A percentile compares a stretch with the other conserved stretches of the same genome.
Evolutionary conservation across 2,329 filamentous ascomycete species (phyloP).

Genomic region (Geosmithia putterillii): DNA sequence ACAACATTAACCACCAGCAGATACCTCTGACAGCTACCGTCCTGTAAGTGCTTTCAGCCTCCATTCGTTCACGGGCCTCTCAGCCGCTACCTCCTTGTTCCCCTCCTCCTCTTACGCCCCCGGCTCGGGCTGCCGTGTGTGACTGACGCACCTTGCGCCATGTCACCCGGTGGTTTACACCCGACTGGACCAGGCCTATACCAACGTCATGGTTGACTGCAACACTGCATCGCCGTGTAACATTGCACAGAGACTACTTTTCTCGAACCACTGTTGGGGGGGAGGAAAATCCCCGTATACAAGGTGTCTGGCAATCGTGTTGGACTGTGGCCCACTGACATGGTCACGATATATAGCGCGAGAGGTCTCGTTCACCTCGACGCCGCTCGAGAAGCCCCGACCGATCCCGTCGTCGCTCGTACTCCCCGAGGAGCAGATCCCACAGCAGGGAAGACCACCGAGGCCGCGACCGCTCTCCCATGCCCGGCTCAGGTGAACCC

Average conservation of each 20-base stretch:
- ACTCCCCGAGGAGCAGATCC: conserved; percentile 68
- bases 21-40: conserved; percentile 49
- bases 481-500: conserved; percentile 60
- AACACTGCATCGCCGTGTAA: background rate
- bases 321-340: background rate
- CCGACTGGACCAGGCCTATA: background rate
- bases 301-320: conserved; percentile 15
- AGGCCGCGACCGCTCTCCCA: conserved; percentile 68
- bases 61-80: background rate
- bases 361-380: conserved; percentile 70
- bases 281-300: background rate
- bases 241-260: background rate
- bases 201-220: background rate
- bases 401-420: conserved; percentile 60
- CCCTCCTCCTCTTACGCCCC: background rate
- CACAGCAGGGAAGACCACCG: conserved; percentile 65
- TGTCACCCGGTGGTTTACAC: background rate
- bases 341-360: conserved; percentile 48
- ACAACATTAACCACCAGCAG: conserved; percentile 35
- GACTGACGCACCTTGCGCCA: background rate
- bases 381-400: conserved; percentile 77
- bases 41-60: conserved; percentile 32
- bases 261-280: background rate
- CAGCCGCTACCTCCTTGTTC: background rate
- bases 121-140: background rate